Conservation (phyloP, 441 rosid species). For the Eruca vesicaria region DNA sequence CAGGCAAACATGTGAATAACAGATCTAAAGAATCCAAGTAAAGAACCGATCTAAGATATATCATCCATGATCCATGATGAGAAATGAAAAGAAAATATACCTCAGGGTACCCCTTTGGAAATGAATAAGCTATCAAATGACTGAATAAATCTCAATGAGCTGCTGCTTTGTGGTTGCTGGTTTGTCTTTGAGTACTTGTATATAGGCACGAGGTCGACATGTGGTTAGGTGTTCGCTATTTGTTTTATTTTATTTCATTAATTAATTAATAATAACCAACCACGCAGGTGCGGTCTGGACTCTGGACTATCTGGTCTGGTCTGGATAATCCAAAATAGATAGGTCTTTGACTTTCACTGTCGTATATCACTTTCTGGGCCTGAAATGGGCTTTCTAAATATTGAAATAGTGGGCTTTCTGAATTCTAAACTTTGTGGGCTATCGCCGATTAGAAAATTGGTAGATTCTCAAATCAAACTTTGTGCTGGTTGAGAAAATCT, state of each 20-base stretch:
- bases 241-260: background rate
- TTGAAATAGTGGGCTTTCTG: background rate
- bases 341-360: background rate
- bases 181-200: background rate
- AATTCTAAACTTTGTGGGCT: background rate
- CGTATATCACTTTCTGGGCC: background rate
- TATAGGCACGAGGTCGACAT: slow-evolving; percentile 13
- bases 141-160: background rate
- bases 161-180: background rate
- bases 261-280: background rate
- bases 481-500: no score
- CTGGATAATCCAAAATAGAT: background rate
- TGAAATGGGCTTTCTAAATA: no score
- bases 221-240: slow-evolving; percentile 5
- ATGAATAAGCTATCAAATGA: background rate
- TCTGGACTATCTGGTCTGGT: background rate
- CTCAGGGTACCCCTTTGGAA: slow-evolving; percentile 28
- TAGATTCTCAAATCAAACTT: background rate
- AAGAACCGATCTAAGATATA: background rate
- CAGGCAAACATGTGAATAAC: background rate
- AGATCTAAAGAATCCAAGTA: background rate
- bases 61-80: background rate
- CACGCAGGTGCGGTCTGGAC: background rate
- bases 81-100: background rate
- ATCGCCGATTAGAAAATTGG: background rate